A percentile compares a stretch with the other conserved stretches of the same genome.
Conservation (phyloP, 345 rosid species). For the Eucalyptus camaldulensis region DNA sequence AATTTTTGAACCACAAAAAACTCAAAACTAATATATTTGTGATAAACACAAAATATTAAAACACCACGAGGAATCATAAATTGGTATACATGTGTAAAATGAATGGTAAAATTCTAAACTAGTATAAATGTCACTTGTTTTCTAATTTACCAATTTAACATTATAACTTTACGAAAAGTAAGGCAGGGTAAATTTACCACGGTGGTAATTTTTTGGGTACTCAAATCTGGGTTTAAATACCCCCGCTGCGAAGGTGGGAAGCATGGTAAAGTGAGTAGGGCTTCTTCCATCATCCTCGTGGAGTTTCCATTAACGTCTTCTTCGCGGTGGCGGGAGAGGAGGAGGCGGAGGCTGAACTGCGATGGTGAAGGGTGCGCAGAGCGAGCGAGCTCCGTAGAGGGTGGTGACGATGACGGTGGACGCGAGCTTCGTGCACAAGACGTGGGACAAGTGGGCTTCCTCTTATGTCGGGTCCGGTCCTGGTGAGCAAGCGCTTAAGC, state of each 20-base stretch:
- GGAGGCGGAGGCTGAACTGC: not conserved
- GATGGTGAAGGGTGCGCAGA: not conserved
- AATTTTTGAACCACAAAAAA: rapidly evolving
- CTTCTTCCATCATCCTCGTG: not conserved
- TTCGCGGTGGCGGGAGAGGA: not conserved
- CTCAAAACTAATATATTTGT: rapidly evolving
- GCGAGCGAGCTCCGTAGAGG: not conserved
- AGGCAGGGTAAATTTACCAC: too few species aligned
- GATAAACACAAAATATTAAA: too few species aligned
- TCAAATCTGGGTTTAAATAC: not conserved
- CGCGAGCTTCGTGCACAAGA: conserved; percentile 37
- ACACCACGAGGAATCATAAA: too few species aligned
- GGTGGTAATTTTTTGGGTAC: too few species aligned
- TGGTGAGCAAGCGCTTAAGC: conserved; percentile 6
- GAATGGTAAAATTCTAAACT: too few species aligned
- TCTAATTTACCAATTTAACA: too few species aligned
- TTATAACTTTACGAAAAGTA: too few species aligned
- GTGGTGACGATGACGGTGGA: conserved; percentile 31
- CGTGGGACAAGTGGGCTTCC: conserved; percentile 79
- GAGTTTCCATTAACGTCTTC: not conserved
- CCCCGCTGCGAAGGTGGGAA: not conserved
- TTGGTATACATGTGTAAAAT: too few species aligned
- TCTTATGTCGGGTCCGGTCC: conserved; percentile 33
- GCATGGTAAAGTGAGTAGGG: not conserved
- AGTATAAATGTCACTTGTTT: too few species aligned